Base-by-base conservation (phyloP, 441 rosid genomes). In the Populus hybrid region DNA sequence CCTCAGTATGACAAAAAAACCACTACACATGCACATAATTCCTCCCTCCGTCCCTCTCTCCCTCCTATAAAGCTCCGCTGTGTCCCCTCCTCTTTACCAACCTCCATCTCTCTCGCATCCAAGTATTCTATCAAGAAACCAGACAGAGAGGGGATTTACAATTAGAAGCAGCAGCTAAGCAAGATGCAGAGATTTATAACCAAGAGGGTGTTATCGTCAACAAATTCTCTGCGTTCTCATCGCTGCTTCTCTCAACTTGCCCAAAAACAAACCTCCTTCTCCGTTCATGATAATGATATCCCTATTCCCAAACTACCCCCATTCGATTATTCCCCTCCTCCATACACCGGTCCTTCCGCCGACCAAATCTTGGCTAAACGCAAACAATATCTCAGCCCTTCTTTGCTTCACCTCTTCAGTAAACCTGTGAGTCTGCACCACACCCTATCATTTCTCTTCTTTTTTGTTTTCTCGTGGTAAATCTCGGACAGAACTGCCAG, bases 281-380 rank as follows among this genome's bases (percentile, higher is more conserved):
- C 32, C 32, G 32, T 30, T 30, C 32, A 30, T 34, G 86, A 84
- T 3, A 77, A 82, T 75, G 90, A 81, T 8, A 86, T 14, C 67
- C 63, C 50, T 78, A 18, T 82, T 10, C 90, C 87, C 34, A 90
- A 84, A 81, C 80, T 93, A 84, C 97, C 99, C 20, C 67, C 94
- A 5, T 96, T 96, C 79, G 91, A 89, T 77, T 90, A 91, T 89
- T 67, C 92, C 20, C 98, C 98, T 1, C 95, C 97, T 59, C 93
- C 94, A 8, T 94, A 96, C 73, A 50, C 80, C 32, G 98, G 99
- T 5, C 98, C 99, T 7, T 83, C 97, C 50, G 84, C 89, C 64
- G 97, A 83, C 8, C 92, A 80, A 26, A 90, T 96, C 81, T 74
- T 92, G 59, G 80, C 84, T 30, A 90, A 91, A 77, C 85, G 98